Base-by-base conservation (phyloP, 495 filamentous ascomycete species). In the Aspergillus conjunctus region DNA sequence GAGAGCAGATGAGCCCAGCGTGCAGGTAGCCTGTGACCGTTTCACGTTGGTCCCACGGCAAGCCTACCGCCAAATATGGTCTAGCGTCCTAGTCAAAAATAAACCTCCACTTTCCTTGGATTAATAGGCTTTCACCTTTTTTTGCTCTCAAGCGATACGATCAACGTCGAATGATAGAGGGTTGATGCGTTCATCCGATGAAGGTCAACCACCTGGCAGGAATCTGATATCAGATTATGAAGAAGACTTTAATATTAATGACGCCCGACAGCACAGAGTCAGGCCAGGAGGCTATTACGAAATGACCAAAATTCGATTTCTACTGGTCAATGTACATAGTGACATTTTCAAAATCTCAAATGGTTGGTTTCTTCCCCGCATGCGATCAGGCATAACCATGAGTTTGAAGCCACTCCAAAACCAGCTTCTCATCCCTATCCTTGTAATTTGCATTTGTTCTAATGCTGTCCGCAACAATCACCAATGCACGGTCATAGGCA, bases 401-500 rank as follows among this genome's bases (percentile, higher is more conserved):
- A 22, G 82, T 76, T 58, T 73, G 71, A 60, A 94, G 73, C 91
- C 91, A 94, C 69, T 88, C 87, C 71, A 85, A 76, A 46, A 93
- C 80, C 55, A 79, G 70, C 61, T 77, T 74, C 66, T 84, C 77
- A 74, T 96, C 93, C 51, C 92, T 79, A 69, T 84, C 76, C 73
- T 85, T 87, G 75, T 93, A 97, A 20, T 81, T 83, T 7, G 89
- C 90, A 68, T 91, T 88, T 7, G 87, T 89, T 22, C 81, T 79
- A 54, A 97, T 88, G 61, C 85, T 91, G 70, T 97, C 93, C 63
- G 84, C 82, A 51, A 92, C 87, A 66, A 93, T 87, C 64, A 87
- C 83, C 50, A 97, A 70, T 11, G 87, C 89, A 41, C 91, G 86
- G 67, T 91, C 88, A 73, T 88, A 96, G 7, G 85, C 91, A 64